Evolutionary conservation across 257 asterid species (phyloP).

Genomic region (Solanum sitiens): DNA sequence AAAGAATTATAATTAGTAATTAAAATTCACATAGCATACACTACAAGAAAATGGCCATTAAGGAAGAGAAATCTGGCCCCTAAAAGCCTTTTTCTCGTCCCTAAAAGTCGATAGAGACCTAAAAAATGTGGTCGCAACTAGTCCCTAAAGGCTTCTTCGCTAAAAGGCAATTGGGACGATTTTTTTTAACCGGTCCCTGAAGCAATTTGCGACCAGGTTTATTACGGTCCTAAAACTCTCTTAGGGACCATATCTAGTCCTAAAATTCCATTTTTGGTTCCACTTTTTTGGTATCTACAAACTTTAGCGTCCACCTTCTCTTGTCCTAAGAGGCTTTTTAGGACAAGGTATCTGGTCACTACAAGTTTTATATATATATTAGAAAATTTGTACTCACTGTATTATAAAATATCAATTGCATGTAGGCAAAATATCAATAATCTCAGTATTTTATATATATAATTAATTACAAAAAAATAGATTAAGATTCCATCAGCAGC

Average conservation of each 20-base stretch:
- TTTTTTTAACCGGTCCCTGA: background rate
- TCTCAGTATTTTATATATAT: background rate
- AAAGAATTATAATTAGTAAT: too few species aligned
- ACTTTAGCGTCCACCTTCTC: background rate
- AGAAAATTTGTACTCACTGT: background rate
- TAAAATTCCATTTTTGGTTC: background rate
- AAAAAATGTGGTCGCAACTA: background rate
- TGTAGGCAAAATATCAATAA: background rate
- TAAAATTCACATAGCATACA: too few species aligned
- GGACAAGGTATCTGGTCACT: background rate
- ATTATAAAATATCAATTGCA: background rate
- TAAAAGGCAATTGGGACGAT: background rate
- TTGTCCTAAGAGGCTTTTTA: background rate
- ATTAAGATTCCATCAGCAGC: background rate
- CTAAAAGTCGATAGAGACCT: background rate
- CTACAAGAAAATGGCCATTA: too few species aligned
- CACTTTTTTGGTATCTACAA: background rate
- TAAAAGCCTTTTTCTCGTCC: background rate
- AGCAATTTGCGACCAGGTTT: background rate
- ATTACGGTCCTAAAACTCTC: background rate
- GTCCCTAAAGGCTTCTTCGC: background rate
- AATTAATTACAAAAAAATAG: background rate
- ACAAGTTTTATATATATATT: background rate
- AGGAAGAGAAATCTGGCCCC: background rate
- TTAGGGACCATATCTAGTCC: background rate